Base-by-base conservation (phyloP, 2,329 filamentous ascomycete species). In the Clonostachys sp. region DNA sequence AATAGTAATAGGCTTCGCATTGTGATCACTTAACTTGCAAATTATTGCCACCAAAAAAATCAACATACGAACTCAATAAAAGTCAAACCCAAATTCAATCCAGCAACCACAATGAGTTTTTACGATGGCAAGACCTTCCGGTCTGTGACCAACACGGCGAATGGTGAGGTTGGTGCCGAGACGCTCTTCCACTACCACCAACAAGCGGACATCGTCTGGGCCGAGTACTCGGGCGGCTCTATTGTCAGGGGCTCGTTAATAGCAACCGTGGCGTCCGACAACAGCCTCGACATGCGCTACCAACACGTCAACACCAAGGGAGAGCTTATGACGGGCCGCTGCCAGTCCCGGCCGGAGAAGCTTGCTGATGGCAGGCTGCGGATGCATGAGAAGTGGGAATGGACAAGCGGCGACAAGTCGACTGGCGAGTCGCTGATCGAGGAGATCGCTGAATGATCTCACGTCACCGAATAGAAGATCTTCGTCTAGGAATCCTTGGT, bases 151-250 rank as follows among this genome's bases (percentile, higher is more conserved):
- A 42, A 58, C 51, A 54, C 55, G 5, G 45, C 53, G 49, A 58
- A 58, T 41, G 57, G 57, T 42, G 53, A 59, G 39, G 56, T 59
- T n/a, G 50, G 51, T 18, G 43, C 49, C 30, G 53, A 54, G 30
- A 57, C 57, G 7, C 44, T 42, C 34, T 59, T 59, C 46, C 53
- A 58, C 49, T 60, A 58, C 48, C 57, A 55, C 48, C 57, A 60
- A 34, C 50, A 56, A 20, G 57, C 53, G 44, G 52, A 45, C 42
- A 52, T 57, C 17, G 56, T 60, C 5, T 59, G 58, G 57, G 58
- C 57, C 35, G 57, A 59, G 47, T 60, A 60, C 47, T 35, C 45
- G 3, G 58, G 58, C 40, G 56, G 57, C 5, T 55, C 52, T 10
- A 51, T 59, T 34, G 53, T 49, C 17, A 51, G 50, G 17, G 57